These are phyloP conservation scores for Clathrus columnatus DNA, from an alignment of 768 basidiomycete genomes.

Conservation along the genomic window DNA sequence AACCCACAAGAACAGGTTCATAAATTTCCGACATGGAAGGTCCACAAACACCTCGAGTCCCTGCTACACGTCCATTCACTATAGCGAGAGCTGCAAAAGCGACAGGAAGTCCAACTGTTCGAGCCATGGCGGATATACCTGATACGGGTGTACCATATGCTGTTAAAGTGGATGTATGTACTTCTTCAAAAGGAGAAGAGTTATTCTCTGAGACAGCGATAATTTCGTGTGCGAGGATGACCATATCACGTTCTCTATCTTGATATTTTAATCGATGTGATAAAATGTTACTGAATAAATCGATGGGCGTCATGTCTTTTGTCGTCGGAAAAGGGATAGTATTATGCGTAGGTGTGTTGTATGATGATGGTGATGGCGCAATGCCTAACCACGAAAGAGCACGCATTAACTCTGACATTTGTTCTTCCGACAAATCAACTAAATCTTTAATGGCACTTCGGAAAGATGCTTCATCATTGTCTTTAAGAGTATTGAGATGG, in stretches of 20 bases:
- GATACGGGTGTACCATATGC: constrained; percentile 47
- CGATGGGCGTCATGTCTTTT: constrained; percentile 45
- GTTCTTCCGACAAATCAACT: background rate
- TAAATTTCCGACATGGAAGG: constrained; percentile 58
- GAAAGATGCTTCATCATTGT: constrained; percentile 13
- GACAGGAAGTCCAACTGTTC: constrained; percentile 81
- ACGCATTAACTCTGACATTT: constrained; percentile 18
- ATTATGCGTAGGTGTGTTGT: background rate
- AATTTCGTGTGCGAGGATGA: constrained; percentile 79
- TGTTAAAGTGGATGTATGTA: constrained; percentile 60
- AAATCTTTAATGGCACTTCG: background rate
- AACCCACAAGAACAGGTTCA: constrained; percentile 46
- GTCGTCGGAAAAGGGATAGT: background rate
- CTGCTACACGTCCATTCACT: constrained; percentile 47
- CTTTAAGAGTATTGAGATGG: constrained; percentile 18
- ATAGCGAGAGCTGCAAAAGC: constrained; percentile 72
- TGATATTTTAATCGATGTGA: constrained; percentile 62
- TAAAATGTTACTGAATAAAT: constrained; percentile 66
- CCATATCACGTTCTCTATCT: constrained; percentile 73
- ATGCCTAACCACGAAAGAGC: constrained; percentile 46
- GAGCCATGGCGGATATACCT: constrained; percentile 69
- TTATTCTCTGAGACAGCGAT: constrained; percentile 31
- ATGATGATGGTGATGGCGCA: background rate
- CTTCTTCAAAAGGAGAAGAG: constrained; percentile 27
- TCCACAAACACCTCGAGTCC: constrained; percentile 55